Evolutionary conservation across 495 filamentous ascomycete genomes (phyloP), one percentile per base, ranked within the genome.

Genomic region (Xylaria grammica): DNA sequence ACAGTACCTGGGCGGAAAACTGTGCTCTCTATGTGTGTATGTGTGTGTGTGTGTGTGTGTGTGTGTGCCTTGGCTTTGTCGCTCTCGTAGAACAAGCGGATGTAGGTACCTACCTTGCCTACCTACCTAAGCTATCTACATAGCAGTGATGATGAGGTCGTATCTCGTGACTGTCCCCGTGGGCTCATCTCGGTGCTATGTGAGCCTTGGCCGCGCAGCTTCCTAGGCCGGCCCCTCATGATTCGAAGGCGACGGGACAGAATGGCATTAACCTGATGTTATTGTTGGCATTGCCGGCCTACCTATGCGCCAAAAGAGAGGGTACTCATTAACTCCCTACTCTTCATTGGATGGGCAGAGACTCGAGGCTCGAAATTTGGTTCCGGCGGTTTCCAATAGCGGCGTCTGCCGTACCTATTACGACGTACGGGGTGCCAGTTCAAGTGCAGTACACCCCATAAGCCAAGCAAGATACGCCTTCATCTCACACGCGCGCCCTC

Each of bases 121-220:
- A 42, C 34, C 34, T 3, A 3, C 17, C 3, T 42, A 3, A 42
- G 8, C 6, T 42, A 42, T 11, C 40, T 48, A 27, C 6, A 48
- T 26, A 36, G 55, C n/a, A n/a, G n/a, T n/a, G n/a, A 55, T 49
- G 17, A 49, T 10, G 36, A 34, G 11, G 26, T 24, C 40, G 38
- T 42, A 36, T 29, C 30, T 62, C 36, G 17, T 62, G 34, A 53
- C 59, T 24, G 17, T 8, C 5, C 30, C 20, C 34, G 51, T 63
- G 52, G 40, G 44, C 60, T 61, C 60, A 42, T 46, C 60, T 38
- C 19, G 51, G n/a, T 30, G 17, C 30, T 40, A 40, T 38, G 32
- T 63, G 19, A 46, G 26, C 22, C 26, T 34, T 20, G 27, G 36
- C 40, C 15, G n/a, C 22, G 46, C 10, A 36, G 17, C 50, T n/a